phyloP scores from a whole-genome alignment of 805 yeast species.

The Kazachstania bromeliacearum region DNA sequence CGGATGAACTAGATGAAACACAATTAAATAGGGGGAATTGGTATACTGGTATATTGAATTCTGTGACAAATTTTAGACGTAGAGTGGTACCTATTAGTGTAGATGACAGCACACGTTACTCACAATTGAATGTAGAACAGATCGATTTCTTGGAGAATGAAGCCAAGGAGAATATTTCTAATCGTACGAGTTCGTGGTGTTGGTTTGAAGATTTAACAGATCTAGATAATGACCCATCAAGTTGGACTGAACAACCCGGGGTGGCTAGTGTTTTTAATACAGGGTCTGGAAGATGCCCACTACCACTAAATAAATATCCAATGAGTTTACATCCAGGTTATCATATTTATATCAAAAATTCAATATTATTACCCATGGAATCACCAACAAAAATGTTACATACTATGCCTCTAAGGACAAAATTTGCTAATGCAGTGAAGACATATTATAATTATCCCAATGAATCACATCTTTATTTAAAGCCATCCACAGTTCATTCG shows the following conservation, averaged over 20 bases:
- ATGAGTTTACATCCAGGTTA: slow-evolving; percentile 11
- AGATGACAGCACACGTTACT: slow-evolving; percentile 17
- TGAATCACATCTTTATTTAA: slow-evolving; percentile 32
- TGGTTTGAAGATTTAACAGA: slow-evolving; percentile 25
- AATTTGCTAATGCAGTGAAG: slow-evolving; percentile 28
- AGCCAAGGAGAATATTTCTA: slow-evolving; percentile 16
- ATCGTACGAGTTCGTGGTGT: slow-evolving; percentile 23
- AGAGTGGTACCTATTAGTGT: slow-evolving; percentile 7
- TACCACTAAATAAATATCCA: slow-evolving; percentile 21
- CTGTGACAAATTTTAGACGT: too few species aligned
- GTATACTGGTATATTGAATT: background rate
- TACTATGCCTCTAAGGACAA: slow-evolving; percentile 27
- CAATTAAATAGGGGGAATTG: background rate
- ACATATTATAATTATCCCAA: slow-evolving; percentile 31
- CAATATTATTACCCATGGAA: slow-evolving; percentile 23
- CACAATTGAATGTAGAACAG: slow-evolving; percentile 22
- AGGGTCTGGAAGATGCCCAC: slow-evolving; percentile 23
- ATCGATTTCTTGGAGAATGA: slow-evolving; percentile 20
- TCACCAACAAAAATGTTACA: slow-evolving; percentile 24
- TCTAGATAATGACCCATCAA: slow-evolving; percentile 6
- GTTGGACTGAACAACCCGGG: slow-evolving; percentile 13
- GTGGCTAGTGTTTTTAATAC: slow-evolving; percentile 23
- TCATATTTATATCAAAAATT: slow-evolving; percentile 19
- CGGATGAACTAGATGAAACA: background rate
- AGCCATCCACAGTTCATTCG: slow-evolving; percentile 6